phyloP scores from a whole-genome alignment of 768 basidiomycete species.

The Lyophyllum semitale region DNA sequence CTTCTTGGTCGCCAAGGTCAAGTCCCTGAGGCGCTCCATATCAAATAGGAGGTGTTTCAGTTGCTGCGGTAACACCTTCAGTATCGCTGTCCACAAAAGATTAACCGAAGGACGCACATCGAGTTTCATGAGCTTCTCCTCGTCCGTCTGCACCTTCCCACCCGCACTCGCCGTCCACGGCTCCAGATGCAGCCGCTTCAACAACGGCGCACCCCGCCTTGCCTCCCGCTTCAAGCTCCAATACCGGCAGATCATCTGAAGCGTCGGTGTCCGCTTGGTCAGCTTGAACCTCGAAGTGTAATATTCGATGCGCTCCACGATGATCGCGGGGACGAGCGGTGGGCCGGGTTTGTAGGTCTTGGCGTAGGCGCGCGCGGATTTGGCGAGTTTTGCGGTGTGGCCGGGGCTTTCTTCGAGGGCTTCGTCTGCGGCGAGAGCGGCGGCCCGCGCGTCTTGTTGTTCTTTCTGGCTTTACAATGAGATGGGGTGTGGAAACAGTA shows the following conservation, averaged over 20 bases:
- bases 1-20: constrained; percentile 69
- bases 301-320: constrained; percentile 74
- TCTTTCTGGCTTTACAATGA: constrained; percentile 50
- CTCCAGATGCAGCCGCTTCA: constrained; percentile 93
- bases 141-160: constrained; percentile 68
- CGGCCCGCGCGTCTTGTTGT: constrained; percentile 62
- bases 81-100: not conserved
- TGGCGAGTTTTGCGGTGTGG: constrained; percentile 51
- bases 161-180: constrained; percentile 90
- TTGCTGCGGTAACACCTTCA: constrained; percentile 31
- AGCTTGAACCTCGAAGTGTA: constrained; percentile 74
- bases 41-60: constrained; percentile 72
- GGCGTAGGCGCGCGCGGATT: constrained; percentile 87
- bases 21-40: constrained; percentile 67
- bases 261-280: constrained; percentile 75
- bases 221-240: constrained; percentile 98
- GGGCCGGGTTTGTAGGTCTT: constrained; percentile 92
- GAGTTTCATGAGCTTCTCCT: constrained; percentile 80
- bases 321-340: constrained; percentile 85
- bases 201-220: constrained; percentile 86
- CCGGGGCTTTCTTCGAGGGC: constrained; percentile 39
- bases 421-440: constrained; percentile 56
- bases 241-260: constrained; percentile 81
- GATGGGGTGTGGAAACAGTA: not conserved
- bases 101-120: constrained; percentile 52